phyloP scores from a whole-genome alignment of 2,329 filamentous ascomycete genomes.

The Cytospora paraplurivora region DNA sequence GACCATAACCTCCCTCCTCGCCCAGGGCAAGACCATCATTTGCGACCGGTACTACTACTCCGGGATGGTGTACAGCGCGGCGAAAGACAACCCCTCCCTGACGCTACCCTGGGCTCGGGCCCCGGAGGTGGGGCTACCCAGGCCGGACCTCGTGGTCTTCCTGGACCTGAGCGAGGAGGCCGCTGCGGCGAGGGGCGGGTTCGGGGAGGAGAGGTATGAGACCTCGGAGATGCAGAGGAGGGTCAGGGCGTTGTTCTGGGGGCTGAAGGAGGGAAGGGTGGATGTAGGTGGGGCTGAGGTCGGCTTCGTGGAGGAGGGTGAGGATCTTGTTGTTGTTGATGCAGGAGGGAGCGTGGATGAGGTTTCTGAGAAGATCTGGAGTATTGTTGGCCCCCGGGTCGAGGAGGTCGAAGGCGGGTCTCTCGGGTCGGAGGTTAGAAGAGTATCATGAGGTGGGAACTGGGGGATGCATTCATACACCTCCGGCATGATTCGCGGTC shows the following conservation, averaged over 20 bases:
- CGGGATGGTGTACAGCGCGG: constrained; percentile 89
- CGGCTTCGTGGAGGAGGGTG: constrained; percentile 51
- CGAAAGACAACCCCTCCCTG: constrained; percentile 74
- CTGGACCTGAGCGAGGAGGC: constrained; percentile 76
- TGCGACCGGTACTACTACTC: constrained; percentile 96
- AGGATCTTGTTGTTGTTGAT: constrained; percentile 57
- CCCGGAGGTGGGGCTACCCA: constrained; percentile 83
- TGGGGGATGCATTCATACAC: not conserved
- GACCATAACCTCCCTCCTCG: constrained; percentile 56
- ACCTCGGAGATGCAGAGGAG: constrained; percentile 77
- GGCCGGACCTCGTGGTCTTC: constrained; percentile 86
- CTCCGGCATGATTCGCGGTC: not conserved
- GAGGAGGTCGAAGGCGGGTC: constrained; percentile 50
- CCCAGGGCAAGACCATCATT: constrained; percentile 72
- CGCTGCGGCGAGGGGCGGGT: constrained; percentile 78
- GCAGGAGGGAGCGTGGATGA: constrained; percentile 58
- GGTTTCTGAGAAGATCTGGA: constrained; percentile 59
- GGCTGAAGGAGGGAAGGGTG: constrained; percentile 49
- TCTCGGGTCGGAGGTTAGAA: constrained; percentile 49
- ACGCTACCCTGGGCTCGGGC: constrained; percentile 77
- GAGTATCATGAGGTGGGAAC: constrained; percentile 42
- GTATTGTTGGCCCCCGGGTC: constrained; percentile 49
- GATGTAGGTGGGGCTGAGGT: constrained; percentile 30
- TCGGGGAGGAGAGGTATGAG: constrained; percentile 88
- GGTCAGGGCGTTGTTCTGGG: constrained; percentile 74